phyloP scores from a whole-genome alignment of 495 filamentous ascomycete species.

The Penicillium steckii region DNA sequence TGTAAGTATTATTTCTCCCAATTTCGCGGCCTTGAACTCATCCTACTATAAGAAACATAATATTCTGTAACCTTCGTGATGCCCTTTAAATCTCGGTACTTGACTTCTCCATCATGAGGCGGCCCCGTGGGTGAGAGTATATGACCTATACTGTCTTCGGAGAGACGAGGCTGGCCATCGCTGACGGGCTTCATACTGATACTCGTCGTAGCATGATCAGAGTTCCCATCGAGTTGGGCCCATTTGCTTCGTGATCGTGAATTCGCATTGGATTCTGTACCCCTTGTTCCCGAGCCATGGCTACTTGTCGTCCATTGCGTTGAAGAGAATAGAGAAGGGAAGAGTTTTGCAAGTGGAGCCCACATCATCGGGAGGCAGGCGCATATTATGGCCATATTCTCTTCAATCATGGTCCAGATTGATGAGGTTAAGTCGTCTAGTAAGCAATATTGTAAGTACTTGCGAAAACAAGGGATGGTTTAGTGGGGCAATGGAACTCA shows the following conservation, averaged over 20 bases:
- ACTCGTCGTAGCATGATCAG: neutral
- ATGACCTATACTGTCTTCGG: neutral
- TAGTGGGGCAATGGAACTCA: neutral
- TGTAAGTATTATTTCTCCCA: neutral
- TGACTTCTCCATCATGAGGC: neutral
- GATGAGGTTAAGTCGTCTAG: slow-evolving; percentile 31
- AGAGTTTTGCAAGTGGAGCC: slow-evolving; percentile 9
- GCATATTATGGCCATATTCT: slow-evolving; percentile 46
- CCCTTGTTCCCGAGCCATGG: neutral
- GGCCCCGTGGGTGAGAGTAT: neutral
- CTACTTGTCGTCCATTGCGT: neutral
- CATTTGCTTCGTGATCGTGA: neutral
- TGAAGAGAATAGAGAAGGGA: slow-evolving; percentile 5
- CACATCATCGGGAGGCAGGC: slow-evolving; percentile 41
- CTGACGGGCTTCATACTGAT: neutral
- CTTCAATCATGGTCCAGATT: slow-evolving; percentile 47
- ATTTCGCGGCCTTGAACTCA: neutral
- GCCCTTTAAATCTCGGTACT: neutral
- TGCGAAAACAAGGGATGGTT: neutral
- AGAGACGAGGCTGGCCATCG: neutral
- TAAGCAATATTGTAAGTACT: neutral
- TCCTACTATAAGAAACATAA: neutral
- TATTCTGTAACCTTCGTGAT: neutral
- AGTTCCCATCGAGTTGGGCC: neutral
- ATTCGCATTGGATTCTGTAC: neutral